phyloP scores from a whole-genome alignment of 257 asterid genomes.

The Solanum chmielewskii region DNA sequence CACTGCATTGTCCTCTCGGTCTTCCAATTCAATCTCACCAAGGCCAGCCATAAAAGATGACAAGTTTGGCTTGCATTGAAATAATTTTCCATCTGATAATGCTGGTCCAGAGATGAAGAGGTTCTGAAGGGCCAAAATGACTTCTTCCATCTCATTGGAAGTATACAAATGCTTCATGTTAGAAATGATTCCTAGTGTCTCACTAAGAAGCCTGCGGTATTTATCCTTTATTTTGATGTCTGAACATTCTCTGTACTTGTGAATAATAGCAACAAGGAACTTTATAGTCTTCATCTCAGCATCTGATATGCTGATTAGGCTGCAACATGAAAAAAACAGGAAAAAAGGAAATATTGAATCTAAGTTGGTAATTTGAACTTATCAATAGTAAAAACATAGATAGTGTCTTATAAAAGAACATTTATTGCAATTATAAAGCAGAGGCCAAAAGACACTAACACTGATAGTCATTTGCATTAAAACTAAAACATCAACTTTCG shows the following conservation, averaged over 20 bases:
- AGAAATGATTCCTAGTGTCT: slow-evolving; percentile 58
- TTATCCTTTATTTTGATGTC: slow-evolving; percentile 32
- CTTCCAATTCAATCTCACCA: slow-evolving; percentile 47
- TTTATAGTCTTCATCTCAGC: slow-evolving; percentile 68
- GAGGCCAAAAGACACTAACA: not conserved
- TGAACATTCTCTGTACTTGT: slow-evolving; percentile 41
- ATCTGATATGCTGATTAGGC: slow-evolving; percentile 73
- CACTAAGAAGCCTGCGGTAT: slow-evolving; percentile 55
- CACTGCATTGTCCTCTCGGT: slow-evolving; percentile 39
- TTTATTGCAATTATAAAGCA: not conserved
- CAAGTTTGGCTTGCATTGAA: slow-evolving; percentile 65
- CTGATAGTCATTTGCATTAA: not conserved
- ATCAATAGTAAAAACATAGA: not conserved
- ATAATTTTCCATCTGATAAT: slow-evolving; percentile 27
- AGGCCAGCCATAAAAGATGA: slow-evolving; percentile 82
- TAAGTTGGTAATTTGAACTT: not conserved
- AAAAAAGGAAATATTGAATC: not conserved
- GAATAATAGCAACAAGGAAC: slow-evolving; percentile 45
- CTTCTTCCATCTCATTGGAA: slow-evolving; percentile 64
- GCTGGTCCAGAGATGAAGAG: slow-evolving; percentile 55
- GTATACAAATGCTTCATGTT: slow-evolving; percentile 58
- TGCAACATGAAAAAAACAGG: not conserved
- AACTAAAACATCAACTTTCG: not conserved
- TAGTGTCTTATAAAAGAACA: not conserved
- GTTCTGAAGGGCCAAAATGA: slow-evolving; percentile 64